phyloP scores from a whole-genome alignment of 2,329 filamentous ascomycete genomes.

The Chaetomium sp. region DNA sequence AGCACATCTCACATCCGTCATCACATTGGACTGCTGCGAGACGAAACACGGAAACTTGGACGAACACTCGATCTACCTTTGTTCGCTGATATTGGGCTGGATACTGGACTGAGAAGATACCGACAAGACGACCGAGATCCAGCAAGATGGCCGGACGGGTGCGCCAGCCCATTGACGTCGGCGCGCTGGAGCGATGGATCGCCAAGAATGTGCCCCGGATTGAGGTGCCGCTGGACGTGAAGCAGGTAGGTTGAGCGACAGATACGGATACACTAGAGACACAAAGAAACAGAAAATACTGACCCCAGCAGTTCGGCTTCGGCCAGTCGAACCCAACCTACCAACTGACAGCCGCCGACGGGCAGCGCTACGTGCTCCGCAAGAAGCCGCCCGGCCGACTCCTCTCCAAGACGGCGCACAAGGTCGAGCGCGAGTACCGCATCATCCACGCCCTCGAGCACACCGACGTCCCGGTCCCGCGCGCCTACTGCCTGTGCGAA shows the following conservation, averaged over 20 bases:
- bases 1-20: slow-evolving; percentile 8
- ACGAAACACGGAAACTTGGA: no score
- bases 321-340: slow-evolving; percentile 98
- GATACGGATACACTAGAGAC: background rate
- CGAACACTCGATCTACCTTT: no score
- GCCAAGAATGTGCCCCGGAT: slow-evolving; percentile 73
- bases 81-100: no score
- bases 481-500: slow-evolving; percentile 77
- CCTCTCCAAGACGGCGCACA: slow-evolving; percentile 87
- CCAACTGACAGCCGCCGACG: slow-evolving; percentile 68
- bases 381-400: slow-evolving; percentile 97
- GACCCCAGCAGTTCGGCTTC: slow-evolving; percentile 69
- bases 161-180: slow-evolving; percentile 82
- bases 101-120: background rate
- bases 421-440: slow-evolving; percentile 91
- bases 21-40: background rate
- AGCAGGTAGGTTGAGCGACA: slow-evolving; percentile 57
- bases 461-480: slow-evolving; percentile 81
- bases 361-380: slow-evolving; percentile 75
- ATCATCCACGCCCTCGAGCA: slow-evolving; percentile 69
- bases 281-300: background rate
- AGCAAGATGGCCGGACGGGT: slow-evolving; percentile 71
- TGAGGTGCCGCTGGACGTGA: slow-evolving; percentile 73
- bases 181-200: slow-evolving; percentile 73
- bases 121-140: background rate